phyloP scores from a whole-genome alignment of 495 filamentous ascomycete species.

The Beverwykella pulmonaria region DNA sequence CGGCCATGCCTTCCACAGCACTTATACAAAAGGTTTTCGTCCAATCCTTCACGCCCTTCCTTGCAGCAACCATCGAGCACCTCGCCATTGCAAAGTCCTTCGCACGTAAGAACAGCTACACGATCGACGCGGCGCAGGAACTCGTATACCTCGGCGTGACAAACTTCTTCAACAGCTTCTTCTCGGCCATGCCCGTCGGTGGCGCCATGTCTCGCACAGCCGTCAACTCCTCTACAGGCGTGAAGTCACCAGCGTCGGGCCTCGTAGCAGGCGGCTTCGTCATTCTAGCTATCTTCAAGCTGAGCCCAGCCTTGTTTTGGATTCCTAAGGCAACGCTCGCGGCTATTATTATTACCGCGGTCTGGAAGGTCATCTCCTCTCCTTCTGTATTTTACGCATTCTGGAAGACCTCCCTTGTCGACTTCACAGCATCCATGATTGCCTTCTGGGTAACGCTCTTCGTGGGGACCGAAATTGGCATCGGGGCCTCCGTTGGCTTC shows the following conservation, averaged over 20 bases:
- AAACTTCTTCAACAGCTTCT: slow-evolving; percentile 90
- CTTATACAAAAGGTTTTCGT: slow-evolving; percentile 53
- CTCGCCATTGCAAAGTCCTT: slow-evolving; percentile 92
- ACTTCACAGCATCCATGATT: slow-evolving; percentile 88
- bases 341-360: slow-evolving; percentile 95
- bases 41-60: slow-evolving; percentile 68
- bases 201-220: slow-evolving; percentile 96
- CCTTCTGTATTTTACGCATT: slow-evolving; percentile 92
- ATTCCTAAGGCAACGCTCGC: slow-evolving; percentile 82
- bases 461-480: slow-evolving; percentile 81
- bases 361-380: slow-evolving; percentile 88
- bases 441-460: slow-evolving; percentile 91
- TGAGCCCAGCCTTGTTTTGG: slow-evolving; percentile 89
- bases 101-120: slow-evolving; percentile 92
- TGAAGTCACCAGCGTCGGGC: slow-evolving; percentile 87
- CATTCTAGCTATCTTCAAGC: slow-evolving; percentile 85
- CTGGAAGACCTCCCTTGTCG: slow-evolving; percentile 86
- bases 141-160: slow-evolving; percentile 90
- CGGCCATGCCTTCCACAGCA: slow-evolving; percentile 43
- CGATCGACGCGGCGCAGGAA: slow-evolving; percentile 92
- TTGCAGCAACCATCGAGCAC: slow-evolving; percentile 89
- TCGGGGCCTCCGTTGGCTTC: slow-evolving; percentile 76
- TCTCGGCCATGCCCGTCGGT: slow-evolving; percentile 89
- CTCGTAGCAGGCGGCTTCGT: slow-evolving; percentile 88
- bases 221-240: slow-evolving; percentile 96